These are phyloP conservation scores for Phytophthora cajani DNA, from an alignment of 352 stramenopile species.

Conservation along the genomic window DNA sequence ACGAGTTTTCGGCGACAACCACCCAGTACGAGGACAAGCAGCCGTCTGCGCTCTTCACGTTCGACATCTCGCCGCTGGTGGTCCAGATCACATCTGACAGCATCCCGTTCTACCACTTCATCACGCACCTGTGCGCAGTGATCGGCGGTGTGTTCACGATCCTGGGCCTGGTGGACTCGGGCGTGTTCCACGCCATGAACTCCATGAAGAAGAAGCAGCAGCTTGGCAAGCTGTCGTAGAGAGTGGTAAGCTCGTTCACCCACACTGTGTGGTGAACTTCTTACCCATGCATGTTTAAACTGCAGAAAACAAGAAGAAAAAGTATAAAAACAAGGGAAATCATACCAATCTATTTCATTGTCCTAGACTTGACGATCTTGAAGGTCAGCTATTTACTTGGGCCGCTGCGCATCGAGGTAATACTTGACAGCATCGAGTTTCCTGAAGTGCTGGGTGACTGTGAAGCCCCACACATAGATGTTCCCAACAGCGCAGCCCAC, in stretches of 20 bases:
- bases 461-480: conserved; percentile 77
- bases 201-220: conserved; percentile 88
- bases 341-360: conserved; percentile 31
- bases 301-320: not conserved
- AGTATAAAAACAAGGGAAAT: conserved; percentile 24
- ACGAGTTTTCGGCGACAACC: conserved; percentile 81
- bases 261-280: not conserved
- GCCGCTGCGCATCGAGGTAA: conserved; percentile 53
- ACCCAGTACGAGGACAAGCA: conserved; percentile 78
- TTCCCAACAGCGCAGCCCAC: conserved; percentile 77
- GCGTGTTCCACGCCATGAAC: conserved; percentile 82
- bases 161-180: conserved; percentile 83
- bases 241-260: conserved; percentile 16
- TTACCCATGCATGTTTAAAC: conserved; percentile 28
- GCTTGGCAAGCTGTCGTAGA: conserved; percentile 75
- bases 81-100: conserved; percentile 71
- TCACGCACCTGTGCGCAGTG: conserved; percentile 85
- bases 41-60: conserved; percentile 75
- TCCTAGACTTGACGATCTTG: conserved; percentile 4
- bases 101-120: conserved; percentile 85
- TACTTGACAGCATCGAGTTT: conserved; percentile 78
- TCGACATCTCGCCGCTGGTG: conserved; percentile 84
- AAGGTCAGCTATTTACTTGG: conserved; percentile 15
- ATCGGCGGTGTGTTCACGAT: conserved; percentile 87
- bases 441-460: conserved; percentile 65